Evolutionary conservation across 2,329 filamentous ascomycete species (phyloP).

Genomic region (Neodidymelliopsis sp.): DNA sequence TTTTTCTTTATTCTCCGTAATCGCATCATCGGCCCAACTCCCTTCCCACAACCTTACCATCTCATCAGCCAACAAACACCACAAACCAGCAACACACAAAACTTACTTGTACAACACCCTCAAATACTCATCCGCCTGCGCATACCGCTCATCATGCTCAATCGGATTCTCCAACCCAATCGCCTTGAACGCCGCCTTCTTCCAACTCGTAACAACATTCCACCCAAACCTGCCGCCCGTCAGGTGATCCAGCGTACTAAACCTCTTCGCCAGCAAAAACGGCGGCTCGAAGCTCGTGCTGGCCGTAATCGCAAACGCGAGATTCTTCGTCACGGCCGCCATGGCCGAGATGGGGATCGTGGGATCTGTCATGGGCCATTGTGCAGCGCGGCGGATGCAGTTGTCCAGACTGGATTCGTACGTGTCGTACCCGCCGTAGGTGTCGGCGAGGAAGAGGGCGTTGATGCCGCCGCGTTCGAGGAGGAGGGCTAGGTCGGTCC

Average conservation of each 20-base stretch:
- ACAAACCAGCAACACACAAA: no score
- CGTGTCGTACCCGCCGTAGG: slow-evolving; percentile 69
- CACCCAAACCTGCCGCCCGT: slow-evolving; percentile 68
- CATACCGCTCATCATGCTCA: slow-evolving; percentile 70
- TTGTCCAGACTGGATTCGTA: slow-evolving; percentile 67
- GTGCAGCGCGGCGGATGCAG: slow-evolving; percentile 67
- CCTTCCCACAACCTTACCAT: slow-evolving; percentile 59
- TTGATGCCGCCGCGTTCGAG: slow-evolving; percentile 70
- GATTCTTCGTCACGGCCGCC: slow-evolving; percentile 71
- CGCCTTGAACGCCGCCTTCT: slow-evolving; percentile 69
- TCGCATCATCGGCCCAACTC: slow-evolving; percentile 63
- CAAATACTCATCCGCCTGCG: slow-evolving; percentile 73
- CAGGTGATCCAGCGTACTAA: slow-evolving; percentile 69
- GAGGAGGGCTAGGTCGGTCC: slow-evolving; percentile 69
- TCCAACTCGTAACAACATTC: slow-evolving; percentile 73
- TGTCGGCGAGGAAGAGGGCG: slow-evolving; percentile 71
- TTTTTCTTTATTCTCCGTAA: slow-evolving; percentile 60
- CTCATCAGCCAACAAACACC: not conserved
- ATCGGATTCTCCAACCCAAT: slow-evolving; percentile 66
- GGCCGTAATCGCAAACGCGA: slow-evolving; percentile 69
- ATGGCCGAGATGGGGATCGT: slow-evolving; percentile 67
- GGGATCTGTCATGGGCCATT: slow-evolving; percentile 72
- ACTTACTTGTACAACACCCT: slow-evolving; percentile 67
- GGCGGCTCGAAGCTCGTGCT: slow-evolving; percentile 70
- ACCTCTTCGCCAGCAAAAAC: slow-evolving; percentile 67